Base-by-base conservation (phyloP, 495 filamentous ascomycete genomes). In the Oleoguttula mirabilis region DNA sequence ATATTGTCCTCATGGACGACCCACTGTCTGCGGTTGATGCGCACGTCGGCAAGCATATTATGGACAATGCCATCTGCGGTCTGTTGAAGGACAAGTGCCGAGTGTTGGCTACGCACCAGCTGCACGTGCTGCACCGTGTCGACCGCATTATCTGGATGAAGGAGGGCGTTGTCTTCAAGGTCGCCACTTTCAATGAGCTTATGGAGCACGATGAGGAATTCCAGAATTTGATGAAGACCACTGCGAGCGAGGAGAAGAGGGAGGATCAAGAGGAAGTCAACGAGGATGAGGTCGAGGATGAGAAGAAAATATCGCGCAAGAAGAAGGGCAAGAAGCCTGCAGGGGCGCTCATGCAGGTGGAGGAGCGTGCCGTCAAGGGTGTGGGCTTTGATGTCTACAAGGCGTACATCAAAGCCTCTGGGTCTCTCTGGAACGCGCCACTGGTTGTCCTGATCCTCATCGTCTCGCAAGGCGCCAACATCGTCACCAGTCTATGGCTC, bases 71-170 rank as follows among this genome's bases (percentile, higher is more conserved):
- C 25, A 95, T 98, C 35, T 77, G 85, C 35, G 90, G 88, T 21
- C 67, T 95, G 20, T 67, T 98, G 36, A 82, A 82, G 51, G 73
- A 88, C 60, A 92, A 94, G 50, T 88, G 84, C 56, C 68, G 90
- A 22, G 80, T 96, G 23, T 69, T 98, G 25, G 90, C 88, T 3
- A 98, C 90, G 0, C 90, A 98, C 60, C 90, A 95, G 56, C 72
- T 94, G 4, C 87, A 90, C 64, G 88, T 96, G 19, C 72, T 95
- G 12, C 82, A 73, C 50, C 82, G 88, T 21, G 94, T 86, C 55
- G 85, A 95, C 55, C 70, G 88, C 12, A 83, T 96, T 47, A 72
- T 95, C 22, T 87, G 84, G 75, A 83, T 98, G 76, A 78, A 94
- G 31, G 76, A 78, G 6, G 90, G 90, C 17, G 74, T 65, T 33